Evolutionary conservation across 331 rosid species (phyloP), one percentile per base, ranked within the genome.

Genomic region (Pyracantha coccinea): DNA sequence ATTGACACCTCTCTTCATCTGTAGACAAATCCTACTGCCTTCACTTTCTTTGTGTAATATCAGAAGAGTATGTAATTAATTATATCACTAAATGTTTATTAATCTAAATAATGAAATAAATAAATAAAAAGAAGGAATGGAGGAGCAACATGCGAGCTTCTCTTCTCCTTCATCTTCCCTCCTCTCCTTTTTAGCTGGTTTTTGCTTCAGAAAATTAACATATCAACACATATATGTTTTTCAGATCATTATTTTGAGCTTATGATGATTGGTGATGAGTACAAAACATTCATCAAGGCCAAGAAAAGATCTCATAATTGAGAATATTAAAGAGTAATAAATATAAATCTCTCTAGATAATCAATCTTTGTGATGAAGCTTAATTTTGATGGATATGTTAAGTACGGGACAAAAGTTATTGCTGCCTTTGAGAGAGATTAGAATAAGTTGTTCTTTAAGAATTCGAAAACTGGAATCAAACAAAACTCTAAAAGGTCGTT

Each of bases 1-100:
- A 50, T 93, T 55, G 98, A 91, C 82, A 93, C 97, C 84, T 91
- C 98, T 8, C 97, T 93, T 79, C 98, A 91, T 88, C 94, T 93
- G 81, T 93, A 79, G 88, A 85, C 67, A 82, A 70, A 64, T 59
- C 35, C 65, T 38, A 6, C 47, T 53, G 11, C 16, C 28, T 44
- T 53, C 73, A 68, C 62, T 74, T 38, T 53, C 45, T 59, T 53
- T 69, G 59, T 47, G 14, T 66, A 41, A 58, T 45, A 67, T 53
- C 44, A 45, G 74, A 59, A 20, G 75, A 67, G 71, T 68, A 59
- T 60, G 77, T 62, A 73, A 61, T 20, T 68, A 73, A 55, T n/a
- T 57, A 59, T 79, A 32, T 50, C n/a, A 45, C 69, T 24, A 0
- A 27, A 61, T 68, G 53, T 67, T 69, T 66, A 73, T 66, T 57